Base-by-base conservation (phyloP, 192 early-diverging fungal species). In the Podila minutissima region DNA sequence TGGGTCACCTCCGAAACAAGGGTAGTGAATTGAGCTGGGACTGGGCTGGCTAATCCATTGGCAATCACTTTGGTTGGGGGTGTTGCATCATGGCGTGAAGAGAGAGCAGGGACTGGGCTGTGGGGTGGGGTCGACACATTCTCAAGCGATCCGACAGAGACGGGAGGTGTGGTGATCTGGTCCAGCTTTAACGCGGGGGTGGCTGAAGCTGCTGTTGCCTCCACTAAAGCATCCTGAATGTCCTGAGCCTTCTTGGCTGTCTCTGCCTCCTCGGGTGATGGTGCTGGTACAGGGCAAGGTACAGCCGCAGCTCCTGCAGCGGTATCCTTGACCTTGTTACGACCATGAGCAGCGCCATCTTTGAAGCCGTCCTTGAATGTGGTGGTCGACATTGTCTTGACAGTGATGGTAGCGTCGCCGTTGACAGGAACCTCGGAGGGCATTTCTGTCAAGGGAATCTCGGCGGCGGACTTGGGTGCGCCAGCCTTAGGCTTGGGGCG, bases 401-500 rank as follows among this genome's bases (percentile, higher is more conserved):
- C 72, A 15, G 77, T 81, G 35, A 81, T 81, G 10, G 71, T 81
- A 4, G 77, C 77, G 5, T 67, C 77, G 0, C 64, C 5, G 19
- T 71, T 63, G 2, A 32, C 28, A 20, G 64, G 75, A 4, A 66
- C 50, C 12, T 59, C 71, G 0, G 66, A 49, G 8, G 26, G 33
- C 32, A 65, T 7, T 15, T 67, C 65, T 0, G 66, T 35, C 24
- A 55, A 55, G 20, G 53, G 53, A 22, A 55, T 55, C 6, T 55
- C 53, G 9, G 26, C 31, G 13, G 53, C 58, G 0, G 62, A 64
- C 57, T 69, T 73, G 19, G 67, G 22, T 11, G 66, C 57, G n/a
- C 71, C 71, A 2, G 55, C 33, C 49, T 81, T 81, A 9, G 93
- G 91, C 58, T 93, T 94, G 29, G 92, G 90, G 50, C 97, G 91